Conservation (phyloP, 169 alveolate genomes). For the Cryptosporidium canis region DNA sequence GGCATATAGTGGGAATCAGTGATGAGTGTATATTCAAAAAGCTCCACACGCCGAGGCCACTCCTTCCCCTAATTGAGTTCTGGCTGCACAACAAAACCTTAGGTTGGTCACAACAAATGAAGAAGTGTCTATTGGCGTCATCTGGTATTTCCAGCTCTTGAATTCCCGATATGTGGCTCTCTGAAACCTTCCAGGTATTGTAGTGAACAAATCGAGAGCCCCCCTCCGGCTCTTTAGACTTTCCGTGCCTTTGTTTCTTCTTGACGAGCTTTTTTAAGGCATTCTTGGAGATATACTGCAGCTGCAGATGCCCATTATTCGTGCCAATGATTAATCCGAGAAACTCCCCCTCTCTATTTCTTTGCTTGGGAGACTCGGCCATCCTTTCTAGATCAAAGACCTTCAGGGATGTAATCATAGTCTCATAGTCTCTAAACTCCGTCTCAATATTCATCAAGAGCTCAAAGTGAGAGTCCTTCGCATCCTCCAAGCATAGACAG, state of each 20-base stretch:
- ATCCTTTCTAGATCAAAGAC: background rate
- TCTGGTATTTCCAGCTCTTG: constrained; percentile 13
- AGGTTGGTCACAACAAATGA: constrained; percentile 68
- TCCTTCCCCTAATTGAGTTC: constrained; percentile 10
- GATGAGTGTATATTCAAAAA: constrained; percentile 62
- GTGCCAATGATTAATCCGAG: constrained; percentile 37
- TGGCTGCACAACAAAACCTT: constrained; percentile 37
- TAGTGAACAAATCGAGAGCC: background rate
- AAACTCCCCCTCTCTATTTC: background rate
- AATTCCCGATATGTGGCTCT: constrained; percentile 25
- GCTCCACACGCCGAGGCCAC: constrained; percentile 53
- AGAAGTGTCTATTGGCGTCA: constrained; percentile 13
- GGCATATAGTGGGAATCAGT: constrained; percentile 34
- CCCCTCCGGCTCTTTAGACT: background rate
- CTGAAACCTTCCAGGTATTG: constrained; percentile 63
- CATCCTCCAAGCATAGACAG: constrained; percentile 10
- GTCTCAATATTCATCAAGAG: constrained; percentile 18
- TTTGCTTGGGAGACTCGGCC: background rate
- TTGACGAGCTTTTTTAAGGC: background rate
- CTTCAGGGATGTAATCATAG: constrained; percentile 14
- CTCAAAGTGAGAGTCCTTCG: background rate
- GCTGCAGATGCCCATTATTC: constrained; percentile 43
- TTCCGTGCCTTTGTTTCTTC: background rate
- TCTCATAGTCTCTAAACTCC: constrained; percentile 28
- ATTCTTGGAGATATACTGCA: constrained; percentile 8